Percentiles rank a stretch among this genome's conserved stretches.
phyloP scores from a whole-genome alignment of 805 yeast genomes.

The Yamadazyma takamatsuzukensis region DNA sequence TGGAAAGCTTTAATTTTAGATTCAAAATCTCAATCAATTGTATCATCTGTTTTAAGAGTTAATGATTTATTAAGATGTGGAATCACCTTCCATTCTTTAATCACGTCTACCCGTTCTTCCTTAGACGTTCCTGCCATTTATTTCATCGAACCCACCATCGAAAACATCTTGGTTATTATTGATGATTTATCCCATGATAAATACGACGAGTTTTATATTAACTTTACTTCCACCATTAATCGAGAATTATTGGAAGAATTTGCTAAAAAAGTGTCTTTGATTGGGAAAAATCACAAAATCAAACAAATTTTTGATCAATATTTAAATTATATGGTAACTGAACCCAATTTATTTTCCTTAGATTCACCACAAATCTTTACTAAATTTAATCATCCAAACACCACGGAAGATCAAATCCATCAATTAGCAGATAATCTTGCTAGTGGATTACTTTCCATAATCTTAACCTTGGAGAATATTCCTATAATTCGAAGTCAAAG shows the following conservation, averaged over 20 bases:
- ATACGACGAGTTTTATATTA: conserved; percentile 77
- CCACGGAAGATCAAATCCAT: conserved; percentile 74
- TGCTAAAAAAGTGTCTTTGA: conserved; percentile 74
- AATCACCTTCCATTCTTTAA: conserved; percentile 81
- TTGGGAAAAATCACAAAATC: conserved; percentile 68
- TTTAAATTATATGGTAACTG: conserved; percentile 87
- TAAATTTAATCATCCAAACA: conserved; percentile 62
- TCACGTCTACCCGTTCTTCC: conserved; percentile 69
- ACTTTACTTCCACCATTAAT: conserved; percentile 77
- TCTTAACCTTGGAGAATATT: conserved; percentile 65
- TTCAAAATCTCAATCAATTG: conserved; percentile 71
- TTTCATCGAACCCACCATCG: conserved; percentile 83
- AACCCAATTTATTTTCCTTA: conserved; percentile 82
- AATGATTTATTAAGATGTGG: conserved; percentile 89
- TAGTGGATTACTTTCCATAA: conserved; percentile 74
- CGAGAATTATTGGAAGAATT: conserved; percentile 83
- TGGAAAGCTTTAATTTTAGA: conserved; percentile 95
- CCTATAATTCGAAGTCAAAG: conserved; percentile 90
- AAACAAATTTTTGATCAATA: conserved; percentile 94
- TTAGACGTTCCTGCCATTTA: conserved; percentile 93
- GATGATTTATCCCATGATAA: conserved; percentile 70
- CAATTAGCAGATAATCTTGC: conserved; percentile 66
- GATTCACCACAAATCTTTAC: conserved; percentile 66
- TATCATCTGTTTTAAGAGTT: conserved; percentile 89
- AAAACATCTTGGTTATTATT: conserved; percentile 65